Evolutionary conservation across 2,329 filamentous ascomycete genomes (phyloP), one percentile per base, ranked within the genome.

Genomic region (Cadophora gregata): DNA sequence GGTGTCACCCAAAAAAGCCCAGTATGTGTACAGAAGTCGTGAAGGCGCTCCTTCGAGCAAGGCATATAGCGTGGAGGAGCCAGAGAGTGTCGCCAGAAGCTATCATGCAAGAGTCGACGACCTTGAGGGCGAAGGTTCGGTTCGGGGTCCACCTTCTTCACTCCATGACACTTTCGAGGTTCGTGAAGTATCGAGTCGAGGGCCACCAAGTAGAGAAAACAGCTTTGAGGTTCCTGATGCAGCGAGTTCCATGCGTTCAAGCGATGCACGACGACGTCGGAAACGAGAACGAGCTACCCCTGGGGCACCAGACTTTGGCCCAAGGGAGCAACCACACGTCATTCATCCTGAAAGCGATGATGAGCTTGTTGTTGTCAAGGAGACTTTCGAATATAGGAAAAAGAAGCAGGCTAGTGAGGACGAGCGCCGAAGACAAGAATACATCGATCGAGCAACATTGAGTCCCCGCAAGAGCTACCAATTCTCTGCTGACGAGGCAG

Each of bases 361-460:
- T 33, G 64, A 69, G 9, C 42, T 59, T 8, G 42, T 64, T 27
- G 66, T 72, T 12, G 71, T 69, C 0, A 70, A 62, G 2, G 68
- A 72, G 61, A 63, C n/a, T 36, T 68, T 60, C 38, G 58, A 65
- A 25, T 69, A 70, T 47, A 61, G 61, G 36, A 61, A 64, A 12
- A 65, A 66, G 9, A 63, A 59, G 38, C 9, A 51, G 33, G 21
- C n/a, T 8, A 53, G 62, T 19, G 67, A 70, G 48, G 63, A 60
- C 27, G 47, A 59, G 24, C 65, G 65, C 25, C 47, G 66, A 38
- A 66, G 61, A 63, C 67, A 70, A 59, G 67, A 71, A 50, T 64
- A 59, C 12, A 61, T 66, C 45, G 64, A 70, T 61, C 47, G 59
- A 55, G 64, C 47, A 29, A 60, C 63, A 14, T 25, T 64, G 27